Base-by-base conservation (phyloP, 2,329 filamentous ascomycete species). In the Fusarium cyanostomum region DNA sequence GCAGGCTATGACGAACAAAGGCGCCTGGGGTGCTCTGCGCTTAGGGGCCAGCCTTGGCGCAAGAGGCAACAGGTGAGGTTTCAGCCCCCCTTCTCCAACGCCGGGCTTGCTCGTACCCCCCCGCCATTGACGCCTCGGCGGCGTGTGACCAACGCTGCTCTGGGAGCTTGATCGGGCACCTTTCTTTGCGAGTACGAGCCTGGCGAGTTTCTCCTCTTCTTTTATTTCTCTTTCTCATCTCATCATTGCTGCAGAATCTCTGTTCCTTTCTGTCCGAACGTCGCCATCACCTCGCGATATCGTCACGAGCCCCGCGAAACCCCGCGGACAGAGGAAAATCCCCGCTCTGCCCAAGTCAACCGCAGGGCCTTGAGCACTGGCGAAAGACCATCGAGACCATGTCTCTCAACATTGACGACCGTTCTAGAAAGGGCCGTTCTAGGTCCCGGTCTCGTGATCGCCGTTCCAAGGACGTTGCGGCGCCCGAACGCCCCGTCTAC, bases 331-430 rank as follows among this genome's bases (percentile, higher is more conserved):
- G 30, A 55, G 27, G 10, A 50, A 16, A 38, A 18, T 50, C 56
- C 54, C 59, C 57, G 51, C 69, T 51, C 57, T 27, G 37, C 42
- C 27, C 13, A 21, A 12, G 28, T 43, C 31, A 27, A 28, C 45
- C 37, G 30, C 60, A 54, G 53, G 42, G 21, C 41, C 52, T 42
- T 52, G 53, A 50, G 44, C 31, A 48, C 55, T 44, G 30, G 54
- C 39, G 21, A 50, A 48, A 41, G 28, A 35, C 38, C 15, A 31
- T 26, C 34, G 39, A 52, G 49, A 67, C 56, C 68, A 86, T 86
- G 84, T 85, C 84, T 66, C 77, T 85, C 39, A 76, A 78, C 52
- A 79, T 84, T 50, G 80, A 82, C 56, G 79, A 80, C 53, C 72
- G 72, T 56, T 73, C 75, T 44, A 78, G 78, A 41, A 79, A 80